A percentile compares a stretch with the other conserved stretches of the same genome.
These are phyloP conservation scores for Penicillium concentricum DNA, from an alignment of 2,329 filamentous ascomycete genomes.

Conservation along the genomic window DNA sequence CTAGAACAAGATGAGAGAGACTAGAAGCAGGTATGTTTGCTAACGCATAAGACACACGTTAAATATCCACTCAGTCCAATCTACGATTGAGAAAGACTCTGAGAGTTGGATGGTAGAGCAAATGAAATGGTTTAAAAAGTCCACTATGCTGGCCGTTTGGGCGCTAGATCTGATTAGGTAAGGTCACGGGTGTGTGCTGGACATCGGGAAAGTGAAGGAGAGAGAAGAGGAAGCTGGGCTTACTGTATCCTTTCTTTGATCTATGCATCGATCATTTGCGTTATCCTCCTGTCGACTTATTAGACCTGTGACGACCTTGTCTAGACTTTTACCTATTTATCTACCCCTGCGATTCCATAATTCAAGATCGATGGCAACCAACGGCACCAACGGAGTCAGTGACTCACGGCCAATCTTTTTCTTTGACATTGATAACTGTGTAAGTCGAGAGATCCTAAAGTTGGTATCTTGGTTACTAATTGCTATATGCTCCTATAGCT, in stretches of 20 bases:
- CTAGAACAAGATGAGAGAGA: conserved; percentile 8
- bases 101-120: conserved; percentile 9
- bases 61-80: conserved; percentile 6
- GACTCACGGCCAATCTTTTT: conserved; percentile 59
- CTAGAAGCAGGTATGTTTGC: not conserved
- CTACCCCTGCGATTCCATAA: not conserved
- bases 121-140: conserved; percentile 8
- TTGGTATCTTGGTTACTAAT: not conserved
- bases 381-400: conserved; percentile 17
- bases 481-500: conserved; percentile 50
- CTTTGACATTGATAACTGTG: conserved; percentile 98
- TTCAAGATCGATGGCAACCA: conserved; percentile 25
- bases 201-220: not conserved
- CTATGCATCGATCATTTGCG: conserved; percentile 19
- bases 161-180: conserved; percentile 19
- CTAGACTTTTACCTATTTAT: conserved; percentile 1
- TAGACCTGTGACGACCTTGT: not conserved
- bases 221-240: not conserved
- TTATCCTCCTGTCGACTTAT: conserved; percentile 4
- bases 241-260: not conserved
- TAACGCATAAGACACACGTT: not conserved
- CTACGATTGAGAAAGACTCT: conserved; percentile 3
- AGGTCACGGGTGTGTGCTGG: conserved; percentile 5
- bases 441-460: conserved; percentile 41
- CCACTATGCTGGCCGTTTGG: conserved; percentile 9